phyloP scores from a whole-genome alignment of 139 green algal species.

The Closterium sp. region DNA sequence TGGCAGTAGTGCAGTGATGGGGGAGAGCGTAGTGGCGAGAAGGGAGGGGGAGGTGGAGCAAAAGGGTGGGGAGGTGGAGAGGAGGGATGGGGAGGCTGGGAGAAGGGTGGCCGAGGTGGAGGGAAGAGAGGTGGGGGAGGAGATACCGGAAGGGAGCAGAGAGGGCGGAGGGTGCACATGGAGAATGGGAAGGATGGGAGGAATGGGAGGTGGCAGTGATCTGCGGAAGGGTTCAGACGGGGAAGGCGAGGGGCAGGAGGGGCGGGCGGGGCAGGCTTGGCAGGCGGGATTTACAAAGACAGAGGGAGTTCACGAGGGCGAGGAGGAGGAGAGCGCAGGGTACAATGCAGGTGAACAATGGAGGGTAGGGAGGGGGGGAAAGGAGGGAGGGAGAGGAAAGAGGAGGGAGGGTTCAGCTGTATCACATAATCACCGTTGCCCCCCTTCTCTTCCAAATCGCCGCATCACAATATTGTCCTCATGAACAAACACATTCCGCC shows the following conservation, averaged over 20 bases:
- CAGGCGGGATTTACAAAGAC: background rate
- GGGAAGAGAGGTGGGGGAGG: background rate
- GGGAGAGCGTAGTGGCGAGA: background rate
- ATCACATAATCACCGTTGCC: no score
- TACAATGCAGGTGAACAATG: background rate
- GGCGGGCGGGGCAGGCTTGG: no score
- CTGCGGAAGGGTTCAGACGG: background rate
- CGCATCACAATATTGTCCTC: no score
- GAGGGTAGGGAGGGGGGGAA: no score
- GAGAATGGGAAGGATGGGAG: background rate
- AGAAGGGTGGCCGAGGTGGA: no score
- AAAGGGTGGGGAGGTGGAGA: no score
- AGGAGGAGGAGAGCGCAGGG: background rate
- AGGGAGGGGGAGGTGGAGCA: background rate
- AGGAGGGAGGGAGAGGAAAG: no score
- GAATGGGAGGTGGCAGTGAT: background rate
- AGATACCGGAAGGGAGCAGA: background rate
- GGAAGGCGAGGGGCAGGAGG: background rate
- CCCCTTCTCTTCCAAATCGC: no score
- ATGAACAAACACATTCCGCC: no score
- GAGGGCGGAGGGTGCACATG: background rate
- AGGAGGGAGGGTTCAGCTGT: no score
- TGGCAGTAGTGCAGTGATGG: background rate
- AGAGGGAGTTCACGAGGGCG: background rate
- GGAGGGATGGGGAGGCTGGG: background rate